Percentiles rank a stretch among this genome's conserved stretches.
These are phyloP conservation scores for Iberis pinnata DNA, from an alignment of 345 rosid species.

Conservation along the genomic window DNA sequence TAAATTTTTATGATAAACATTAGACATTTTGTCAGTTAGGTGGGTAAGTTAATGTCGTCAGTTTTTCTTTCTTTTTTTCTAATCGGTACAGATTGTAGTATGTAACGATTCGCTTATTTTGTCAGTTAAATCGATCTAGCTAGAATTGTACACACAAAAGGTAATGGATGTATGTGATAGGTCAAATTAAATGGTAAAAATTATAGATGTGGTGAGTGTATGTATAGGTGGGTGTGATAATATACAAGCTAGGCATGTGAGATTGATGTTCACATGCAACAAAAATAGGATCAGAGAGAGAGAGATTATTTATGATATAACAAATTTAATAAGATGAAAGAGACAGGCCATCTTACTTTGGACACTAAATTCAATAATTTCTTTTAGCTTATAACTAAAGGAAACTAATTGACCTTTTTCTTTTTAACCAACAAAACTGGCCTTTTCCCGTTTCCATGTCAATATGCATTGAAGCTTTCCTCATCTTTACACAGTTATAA, in stretches of 20 bases:
- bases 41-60: slow-evolving; percentile 8
- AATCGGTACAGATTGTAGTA: background rate
- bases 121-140: slow-evolving; percentile 13
- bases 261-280: slow-evolving; percentile 13
- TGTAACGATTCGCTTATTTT: background rate
- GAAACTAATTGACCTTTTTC: slow-evolving; percentile 31
- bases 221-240: slow-evolving; percentile 15
- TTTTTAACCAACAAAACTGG: slow-evolving; percentile 30
- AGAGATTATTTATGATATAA: background rate
- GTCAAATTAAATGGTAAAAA: slow-evolving; percentile 11
- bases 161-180: slow-evolving; percentile 25
- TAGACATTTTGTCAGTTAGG: slow-evolving; percentile 22
- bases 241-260: slow-evolving; percentile 29
- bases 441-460: slow-evolving; percentile 30
- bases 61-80: no score
- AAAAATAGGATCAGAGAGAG: slow-evolving; percentile 21
- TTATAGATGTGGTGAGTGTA: background rate
- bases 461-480: slow-evolving; percentile 20
- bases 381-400: slow-evolving; percentile 30
- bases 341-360: background rate
- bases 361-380: slow-evolving; percentile 31
- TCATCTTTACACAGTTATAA: slow-evolving; percentile 16
- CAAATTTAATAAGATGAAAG: slow-evolving; percentile 7
- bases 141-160: slow-evolving; percentile 23
- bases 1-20: slow-evolving; percentile 7